Conservation (phyloP, 2,329 filamentous ascomycete species). For the Sporothrix euskadiensis region DNA sequence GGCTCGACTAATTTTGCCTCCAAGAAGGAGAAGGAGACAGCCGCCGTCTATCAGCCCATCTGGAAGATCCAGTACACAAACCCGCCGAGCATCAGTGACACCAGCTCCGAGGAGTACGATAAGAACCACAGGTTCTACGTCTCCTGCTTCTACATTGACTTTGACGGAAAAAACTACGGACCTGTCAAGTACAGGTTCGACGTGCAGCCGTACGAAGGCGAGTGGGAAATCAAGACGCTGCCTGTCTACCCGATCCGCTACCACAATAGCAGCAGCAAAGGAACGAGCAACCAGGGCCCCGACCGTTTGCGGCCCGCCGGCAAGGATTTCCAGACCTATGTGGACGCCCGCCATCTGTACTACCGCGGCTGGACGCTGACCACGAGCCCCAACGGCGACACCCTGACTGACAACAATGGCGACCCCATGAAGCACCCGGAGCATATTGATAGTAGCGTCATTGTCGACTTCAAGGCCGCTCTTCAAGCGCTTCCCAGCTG, state of each 20-base stretch:
- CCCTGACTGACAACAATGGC: constrained; percentile 6
- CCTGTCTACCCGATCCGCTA: constrained; percentile 46
- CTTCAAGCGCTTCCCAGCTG: constrained; percentile 30
- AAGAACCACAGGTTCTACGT: constrained; percentile 19
- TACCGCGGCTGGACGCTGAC: constrained; percentile 48
- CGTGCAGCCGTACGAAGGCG: constrained; percentile 43
- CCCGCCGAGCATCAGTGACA: neutral
- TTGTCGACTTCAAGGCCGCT: constrained; percentile 36
- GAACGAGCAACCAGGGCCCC: constrained; percentile 9
- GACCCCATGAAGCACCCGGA: constrained; percentile 27
- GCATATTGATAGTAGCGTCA: constrained; percentile 35
- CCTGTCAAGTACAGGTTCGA: constrained; percentile 44
- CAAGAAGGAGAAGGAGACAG: neutral
- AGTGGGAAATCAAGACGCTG: constrained; percentile 43
- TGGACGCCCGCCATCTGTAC: constrained; percentile 41
- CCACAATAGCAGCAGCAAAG: constrained; percentile 28
- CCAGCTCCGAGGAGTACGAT: constrained; percentile 6
- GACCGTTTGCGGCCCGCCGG: constrained; percentile 11
- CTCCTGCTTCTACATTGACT: constrained; percentile 45
- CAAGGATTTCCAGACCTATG: constrained; percentile 36
- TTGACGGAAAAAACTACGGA: constrained; percentile 44
- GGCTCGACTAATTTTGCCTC: neutral
- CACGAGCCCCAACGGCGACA: constrained; percentile 38
- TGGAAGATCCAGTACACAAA: constrained; percentile 25
- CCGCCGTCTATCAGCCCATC: constrained; percentile 18